Base-by-base conservation (phyloP, 2,329 filamentous ascomycete species). In the Dendryphion nanum region DNA sequence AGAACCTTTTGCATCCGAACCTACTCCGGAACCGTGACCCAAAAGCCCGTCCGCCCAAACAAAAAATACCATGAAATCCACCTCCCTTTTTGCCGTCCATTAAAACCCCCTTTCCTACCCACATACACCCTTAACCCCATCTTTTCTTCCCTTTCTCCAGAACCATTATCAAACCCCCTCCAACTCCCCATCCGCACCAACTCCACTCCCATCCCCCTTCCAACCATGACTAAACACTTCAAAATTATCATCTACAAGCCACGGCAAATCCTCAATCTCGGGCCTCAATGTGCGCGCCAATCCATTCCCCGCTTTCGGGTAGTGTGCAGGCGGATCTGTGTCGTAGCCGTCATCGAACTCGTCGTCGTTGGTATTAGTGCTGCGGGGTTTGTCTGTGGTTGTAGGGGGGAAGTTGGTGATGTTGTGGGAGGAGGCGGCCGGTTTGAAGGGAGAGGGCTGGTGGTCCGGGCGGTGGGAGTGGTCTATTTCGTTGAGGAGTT, bases 281-380 rank as follows among this genome's bases (percentile, higher is more conserved):
- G 74, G 72, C 5, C 75, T 71, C 15, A 84, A 55, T 17, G 71
- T 74, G 18, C 65, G 41, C 47, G 68, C 70, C 5, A 85, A 67
- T 2, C 82, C 82, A 38, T 81, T 74, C 2, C 82, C 82, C 5
- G 81, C 70, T 45, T 75, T 76, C 0, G 81, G 81, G 48, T 85
- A 85, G 30, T 81, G 72, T 18, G 78, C 74, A 4, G 73, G 72
- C 17, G 73, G 72, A 41, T 73, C 70, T 2, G 66, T 67, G 44
- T 70, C 70, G 51, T 81, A 79, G 31, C 77, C 75, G 32, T 79
- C 74, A 43, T 76, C 74, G 42, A 60, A 57, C 17, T 61, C 55
- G 35, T 63, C 60, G 18, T 52, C 31, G 7, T 13, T 21, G 8
- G 16, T 13, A 6, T 15, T 12, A 18, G 16, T 21, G 15, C 7